Base-by-base conservation (phyloP, 2,329 filamentous ascomycete genomes). In the Trichoderma citrinoviride region DNA sequence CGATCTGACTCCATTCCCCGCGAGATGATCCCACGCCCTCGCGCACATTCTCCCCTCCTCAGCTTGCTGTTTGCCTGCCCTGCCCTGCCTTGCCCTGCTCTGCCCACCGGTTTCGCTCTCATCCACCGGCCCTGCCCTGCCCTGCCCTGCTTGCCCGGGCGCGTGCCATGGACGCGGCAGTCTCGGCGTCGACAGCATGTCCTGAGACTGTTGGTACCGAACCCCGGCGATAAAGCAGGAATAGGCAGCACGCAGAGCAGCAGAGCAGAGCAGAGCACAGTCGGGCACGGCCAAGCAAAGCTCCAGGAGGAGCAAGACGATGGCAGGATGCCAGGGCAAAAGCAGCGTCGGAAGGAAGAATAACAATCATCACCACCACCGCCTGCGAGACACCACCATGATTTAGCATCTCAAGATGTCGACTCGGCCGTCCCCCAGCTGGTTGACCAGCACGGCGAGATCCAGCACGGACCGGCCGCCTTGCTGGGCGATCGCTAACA, bases 391-490 rank as follows among this genome's bases (percentile, higher is more conserved):
- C 55, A 47, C 29, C 27, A 40, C 29, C 27, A 40, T 40, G 29
- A 14, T 19, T 21, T 15, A 19, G 27, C 49, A 57, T 57, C 46
- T 62, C 52, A n/a, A n/a, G 64, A 66, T 46, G n/a, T 52, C 58
- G 52, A 66, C 57, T 29, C 44, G 27, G 46, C 52, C 57, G 71
- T 76, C 66, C 71, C 71, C 69, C 73, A 73, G 62, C 76, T 84
- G 67, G 80, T 83, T 66, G 79, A 81, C 67, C 82, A 85, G 72
- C 82, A 83, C 71, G 80, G 80, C 71, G 81, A 83, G 67, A 82
- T 84, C 70, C 80, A 83, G 70, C 78, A 82, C 67, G 80, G 80
- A 71, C 77, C 85, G 61, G 78, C 80, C 64, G 77, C 77, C 66
- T 73, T 85, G 54, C 76, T 84, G 17, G 80, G 81, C 62, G 76